These are phyloP conservation scores for Saccharomycopsis fermentans DNA, from an alignment of 805 yeast species.

Conservation along the genomic window DNA sequence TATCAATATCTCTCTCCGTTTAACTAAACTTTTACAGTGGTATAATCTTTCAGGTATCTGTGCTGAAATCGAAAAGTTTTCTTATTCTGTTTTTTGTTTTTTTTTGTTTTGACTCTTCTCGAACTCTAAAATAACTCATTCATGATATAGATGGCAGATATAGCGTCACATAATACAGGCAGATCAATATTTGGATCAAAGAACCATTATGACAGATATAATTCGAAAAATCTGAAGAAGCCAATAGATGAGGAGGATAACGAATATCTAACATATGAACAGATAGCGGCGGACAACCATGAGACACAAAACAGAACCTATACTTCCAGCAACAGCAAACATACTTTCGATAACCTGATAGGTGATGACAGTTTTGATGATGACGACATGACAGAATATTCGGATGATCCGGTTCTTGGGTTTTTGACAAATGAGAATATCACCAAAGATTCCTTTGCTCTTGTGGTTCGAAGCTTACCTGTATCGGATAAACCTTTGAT, in stretches of 20 bases:
- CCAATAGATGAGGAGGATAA: not conserved
- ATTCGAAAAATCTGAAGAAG: not conserved
- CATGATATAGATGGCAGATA: not conserved
- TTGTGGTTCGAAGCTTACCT: slow-evolving; percentile 14
- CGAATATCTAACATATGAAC: not conserved
- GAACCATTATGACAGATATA: not conserved
- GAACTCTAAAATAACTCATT: not conserved
- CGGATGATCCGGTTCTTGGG: slow-evolving; percentile 14
- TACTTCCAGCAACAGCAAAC: not conserved
- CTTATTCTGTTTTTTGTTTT: too few relatives aligned
- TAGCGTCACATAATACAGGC: not conserved
- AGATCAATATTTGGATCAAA: not conserved
- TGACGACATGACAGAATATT: slow-evolving; percentile 4
- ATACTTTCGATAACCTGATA: not conserved
- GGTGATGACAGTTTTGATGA: not conserved
- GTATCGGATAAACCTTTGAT: slow-evolving; percentile 17
- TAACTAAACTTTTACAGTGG: too few relatives aligned
- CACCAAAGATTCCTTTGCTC: slow-evolving; percentile 6
- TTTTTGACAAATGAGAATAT: slow-evolving; percentile 11
- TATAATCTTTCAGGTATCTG: too few relatives aligned
- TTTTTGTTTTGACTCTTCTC: too few relatives aligned
- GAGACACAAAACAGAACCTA: not conserved
- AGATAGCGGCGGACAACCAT: not conserved
- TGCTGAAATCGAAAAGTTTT: too few relatives aligned
- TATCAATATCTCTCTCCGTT: too few relatives aligned